A percentile compares a stretch with the other conserved stretches of the same genome.
Evolutionary conservation across 106 monocot genomes (phyloP).

Genomic region (Gastrodia elata): DNA sequence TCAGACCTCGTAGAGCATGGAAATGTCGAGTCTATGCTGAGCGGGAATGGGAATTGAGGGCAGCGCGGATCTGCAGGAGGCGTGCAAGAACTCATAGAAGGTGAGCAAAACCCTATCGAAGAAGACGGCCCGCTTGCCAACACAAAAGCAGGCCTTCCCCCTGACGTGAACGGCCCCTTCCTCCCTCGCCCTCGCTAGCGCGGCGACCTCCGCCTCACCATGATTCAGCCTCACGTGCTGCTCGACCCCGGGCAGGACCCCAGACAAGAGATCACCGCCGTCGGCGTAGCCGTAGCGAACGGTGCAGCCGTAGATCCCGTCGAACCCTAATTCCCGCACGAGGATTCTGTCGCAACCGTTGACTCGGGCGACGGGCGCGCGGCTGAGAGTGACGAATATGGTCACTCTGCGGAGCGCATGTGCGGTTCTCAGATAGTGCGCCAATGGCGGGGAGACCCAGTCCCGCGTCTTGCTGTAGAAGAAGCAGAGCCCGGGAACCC

Average conservation of each 20-base stretch:
- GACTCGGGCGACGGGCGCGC: conserved; percentile 49
- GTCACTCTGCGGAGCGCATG: conserved; percentile 47
- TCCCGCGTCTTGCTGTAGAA: conserved; percentile 69
- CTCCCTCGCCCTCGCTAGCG: conserved; percentile 29
- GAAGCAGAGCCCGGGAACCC: conserved; percentile 65
- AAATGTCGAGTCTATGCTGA: conserved; percentile 54
- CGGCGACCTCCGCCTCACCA: conserved; percentile 24
- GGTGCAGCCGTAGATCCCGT: conserved; percentile 44
- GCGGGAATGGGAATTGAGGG: conserved; percentile 40
- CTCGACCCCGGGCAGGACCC: conserved; percentile 25
- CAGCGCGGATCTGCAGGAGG: conserved; percentile 55
- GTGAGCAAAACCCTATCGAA: conserved; percentile 46
- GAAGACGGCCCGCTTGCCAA: conserved; percentile 24
- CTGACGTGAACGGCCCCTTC: conserved; percentile 52
- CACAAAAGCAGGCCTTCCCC: conserved; percentile 60
- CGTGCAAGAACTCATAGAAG: conserved; percentile 71
- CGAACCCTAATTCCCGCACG: conserved; percentile 28
- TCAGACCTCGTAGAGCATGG: conserved; percentile 63
- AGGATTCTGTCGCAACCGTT: conserved; percentile 29
- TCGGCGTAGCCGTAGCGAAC: conserved; percentile 68
- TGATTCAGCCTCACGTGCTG: conserved; percentile 20
- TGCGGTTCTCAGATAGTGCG: conserved; percentile 50
- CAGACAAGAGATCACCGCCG: conserved; percentile 36
- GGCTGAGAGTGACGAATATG: conserved; percentile 42
- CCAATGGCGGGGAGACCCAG: conserved; percentile 52